Evolutionary conservation across 176 grass and related monocot species (phyloP), one percentile per base, ranked within the genome.

Genomic region (Cocos nucifera): DNA sequence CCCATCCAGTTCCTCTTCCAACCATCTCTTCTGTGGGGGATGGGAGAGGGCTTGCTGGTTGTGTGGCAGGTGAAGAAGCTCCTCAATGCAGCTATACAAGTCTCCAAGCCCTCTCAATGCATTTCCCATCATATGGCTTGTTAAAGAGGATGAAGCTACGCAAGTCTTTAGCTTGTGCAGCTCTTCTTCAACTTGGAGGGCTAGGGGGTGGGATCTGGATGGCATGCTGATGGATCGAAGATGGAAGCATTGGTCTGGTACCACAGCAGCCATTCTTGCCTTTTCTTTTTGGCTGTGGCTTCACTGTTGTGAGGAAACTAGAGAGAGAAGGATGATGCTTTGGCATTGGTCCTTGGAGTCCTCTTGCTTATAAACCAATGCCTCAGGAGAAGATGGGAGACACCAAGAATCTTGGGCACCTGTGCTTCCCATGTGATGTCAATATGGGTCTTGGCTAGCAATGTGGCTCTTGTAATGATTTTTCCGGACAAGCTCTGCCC

Each of bases 1-100:
- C 20, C 29, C 21, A 54, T 51, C 85, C 21, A 83, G 73, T 67
- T 83, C 85, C 22, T 60, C 56, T 66, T 93, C 80, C 19, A 87
- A 21, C 25, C 59, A 69, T 50, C 63, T 74, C 51, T 73, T 73
- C 61, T 89, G 81, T 66, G 66, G 12, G 17, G 17, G 16, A 4
- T 69, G 61, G 24, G 57, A 68, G 29, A 88, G 67, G 57, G 17
- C 56, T 16, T 29, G 70, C 54, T 79, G 75, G 71, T 71, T 88
- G 68, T 78, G 67, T 1, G 69, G 77, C 32, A 66, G 59, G 78
- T 62, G 60, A 5, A 81, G 50, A 19, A 75, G 28, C 52, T 72
- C 54, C 50, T 79, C 62, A 10, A 77, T 69, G 49, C 23, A 49
- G 21, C 4, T 19, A 56, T 80, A 74, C 15, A 88, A 49, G 51